Evolutionary conservation across 2,329 filamentous ascomycete genomes (phyloP).

Genomic region (Lasiodiplodia theobromae): DNA sequence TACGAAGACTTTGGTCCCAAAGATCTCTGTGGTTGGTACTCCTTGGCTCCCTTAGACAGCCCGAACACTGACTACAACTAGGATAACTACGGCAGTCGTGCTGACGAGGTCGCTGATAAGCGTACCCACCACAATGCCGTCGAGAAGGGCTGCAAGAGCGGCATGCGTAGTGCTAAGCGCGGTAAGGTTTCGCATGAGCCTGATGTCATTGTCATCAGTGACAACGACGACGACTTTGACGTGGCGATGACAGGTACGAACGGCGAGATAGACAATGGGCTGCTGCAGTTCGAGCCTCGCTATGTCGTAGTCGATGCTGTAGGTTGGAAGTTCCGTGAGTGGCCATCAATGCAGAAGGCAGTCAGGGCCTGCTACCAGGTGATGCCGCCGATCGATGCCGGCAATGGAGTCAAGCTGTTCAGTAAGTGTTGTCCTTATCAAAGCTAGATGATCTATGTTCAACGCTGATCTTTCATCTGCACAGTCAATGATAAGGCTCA

Average conservation of each 20-base stretch:
- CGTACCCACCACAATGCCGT: background rate
- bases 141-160: background rate
- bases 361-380: background rate
- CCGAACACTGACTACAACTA: background rate
- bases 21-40: background rate
- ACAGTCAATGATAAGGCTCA: slow-evolving; percentile 23
- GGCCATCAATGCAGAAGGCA: background rate
- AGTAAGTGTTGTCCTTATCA: slow-evolving; percentile 13
- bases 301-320: slow-evolving; percentile 17
- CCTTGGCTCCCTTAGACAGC: too few relatives aligned
- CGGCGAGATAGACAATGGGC: background rate
- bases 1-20: background rate
- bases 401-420: slow-evolving; percentile 31
- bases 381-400: slow-evolving; percentile 30
- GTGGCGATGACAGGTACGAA: background rate
- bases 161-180: background rate
- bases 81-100: background rate
- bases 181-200: background rate
- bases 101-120: background rate
- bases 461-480: background rate
- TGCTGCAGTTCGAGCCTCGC: slow-evolving; percentile 3
- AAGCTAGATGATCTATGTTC: background rate
- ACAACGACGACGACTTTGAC: background rate
- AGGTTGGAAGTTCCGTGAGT: slow-evolving; percentile 21
- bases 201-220: background rate